Evolutionary conservation across 768 basidiomycete species (phyloP), one percentile per base, ranked within the genome.

Genomic region (Clathrus columnatus): DNA sequence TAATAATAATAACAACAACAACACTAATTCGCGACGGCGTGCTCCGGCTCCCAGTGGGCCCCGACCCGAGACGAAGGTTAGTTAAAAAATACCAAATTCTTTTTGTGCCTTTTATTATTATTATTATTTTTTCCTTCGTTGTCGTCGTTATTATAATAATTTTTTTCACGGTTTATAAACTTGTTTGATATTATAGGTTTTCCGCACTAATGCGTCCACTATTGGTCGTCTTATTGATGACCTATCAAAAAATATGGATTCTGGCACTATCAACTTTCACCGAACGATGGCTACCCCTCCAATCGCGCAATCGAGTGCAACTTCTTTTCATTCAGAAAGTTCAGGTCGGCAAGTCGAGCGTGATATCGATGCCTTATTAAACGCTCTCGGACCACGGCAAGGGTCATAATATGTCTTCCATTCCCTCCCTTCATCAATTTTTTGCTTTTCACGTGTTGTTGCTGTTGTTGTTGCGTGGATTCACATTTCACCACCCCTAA

Each of bases 31-130:
- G 18, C 80, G 81, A 57, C 84, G 79, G 71, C 85, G 81, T 64
- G 48, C 52, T 64, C 55, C 70, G 30, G 65, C 67, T 58, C 75
- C 77, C 69, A 75, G 74, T 65, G 76, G 80, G 63, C 68, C 71
- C 61, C 79, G 85, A 48, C 89, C 90, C 60, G 89, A 92, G 65
- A 92, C 90, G 29, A 91, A 91, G 81, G 89, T 86, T 68, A 59
- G 73, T 67, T 21, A 17, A 20, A 48, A 24, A 23, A 8, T 30
- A 54, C 5, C 6, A 26, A 26, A 21, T 7, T 6, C 10, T n/a
- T 23, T 18, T 20, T 23, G 51, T 27, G 8, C n/a, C 51, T 54
- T 62, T 55, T 53, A 52, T 57, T 48, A 24, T 57, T 43, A 11
- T 8, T 5, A 4, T 11, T 36, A 4, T 36, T 36, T 5, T 8